phyloP scores from a whole-genome alignment of 2,329 filamentous ascomycete species.

The Sarocladium kiliense region DNA sequence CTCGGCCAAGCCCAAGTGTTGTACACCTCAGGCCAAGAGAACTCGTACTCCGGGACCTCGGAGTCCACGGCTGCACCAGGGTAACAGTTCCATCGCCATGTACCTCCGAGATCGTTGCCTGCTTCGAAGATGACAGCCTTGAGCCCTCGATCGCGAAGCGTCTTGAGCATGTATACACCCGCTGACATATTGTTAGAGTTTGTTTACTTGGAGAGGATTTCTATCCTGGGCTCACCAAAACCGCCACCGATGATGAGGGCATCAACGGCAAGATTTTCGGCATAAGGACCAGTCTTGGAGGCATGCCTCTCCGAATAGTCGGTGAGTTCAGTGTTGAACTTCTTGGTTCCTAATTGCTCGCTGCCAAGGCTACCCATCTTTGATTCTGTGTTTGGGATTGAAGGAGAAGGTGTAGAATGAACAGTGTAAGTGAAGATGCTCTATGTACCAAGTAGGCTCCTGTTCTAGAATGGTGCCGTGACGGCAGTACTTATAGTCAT shows the following conservation, averaged over 20 bases:
- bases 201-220: too few species aligned
- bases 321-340: constrained; percentile 35
- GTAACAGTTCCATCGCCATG: constrained; percentile 54
- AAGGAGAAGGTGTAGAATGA: background rate
- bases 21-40: constrained; percentile 44
- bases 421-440: background rate
- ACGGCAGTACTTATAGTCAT: too few species aligned
- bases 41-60: constrained; percentile 48
- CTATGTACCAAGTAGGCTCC: too few species aligned
- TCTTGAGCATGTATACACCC: constrained; percentile 46
- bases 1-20: constrained; percentile 53
- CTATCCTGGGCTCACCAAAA: constrained; percentile 32
- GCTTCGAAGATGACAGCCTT: constrained; percentile 47
- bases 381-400: background rate
- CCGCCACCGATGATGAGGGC: constrained; percentile 40
- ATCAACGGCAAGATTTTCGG: constrained; percentile 37
- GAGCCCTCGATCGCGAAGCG: constrained; percentile 43
- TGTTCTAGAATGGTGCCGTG: too few species aligned
- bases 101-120: constrained; percentile 44
- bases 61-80: constrained; percentile 51
- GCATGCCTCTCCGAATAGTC: constrained; percentile 28
- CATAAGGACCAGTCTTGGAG: constrained; percentile 32
- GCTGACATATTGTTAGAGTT: constrained; percentile 18
- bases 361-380: constrained; percentile 2
- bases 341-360: constrained; percentile 19